Percentiles rank a stretch among this genome's conserved stretches.
phyloP scores from a whole-genome alignment of 2,329 filamentous ascomycete genomes.

The Aspergillus chevalieri region DNA sequence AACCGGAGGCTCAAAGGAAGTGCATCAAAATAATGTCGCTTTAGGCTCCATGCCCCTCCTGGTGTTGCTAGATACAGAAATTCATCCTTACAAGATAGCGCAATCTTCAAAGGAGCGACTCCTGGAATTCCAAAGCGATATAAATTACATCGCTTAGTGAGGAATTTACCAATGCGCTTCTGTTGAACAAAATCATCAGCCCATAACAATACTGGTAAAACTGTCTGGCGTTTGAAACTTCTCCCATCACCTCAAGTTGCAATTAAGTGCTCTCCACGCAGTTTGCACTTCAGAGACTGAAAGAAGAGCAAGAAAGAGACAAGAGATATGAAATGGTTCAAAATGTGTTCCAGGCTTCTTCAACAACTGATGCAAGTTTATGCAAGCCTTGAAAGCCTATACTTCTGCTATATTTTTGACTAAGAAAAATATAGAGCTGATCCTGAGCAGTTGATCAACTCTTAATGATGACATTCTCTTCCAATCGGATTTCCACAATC shows the following conservation, averaged over 20 bases:
- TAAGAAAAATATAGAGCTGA: no score
- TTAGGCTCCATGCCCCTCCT: constrained; percentile 6
- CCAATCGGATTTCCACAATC: no score
- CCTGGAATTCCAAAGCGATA: background rate
- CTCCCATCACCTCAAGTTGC: background rate
- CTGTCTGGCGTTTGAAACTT: background rate
- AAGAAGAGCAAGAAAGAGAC: background rate
- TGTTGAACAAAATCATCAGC: background rate
- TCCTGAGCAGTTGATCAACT: no score
- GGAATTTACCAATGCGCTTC: background rate
- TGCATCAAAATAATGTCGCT: constrained; percentile 7
- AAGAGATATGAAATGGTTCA: background rate
- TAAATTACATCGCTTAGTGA: background rate
- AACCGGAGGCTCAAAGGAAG: constrained; percentile 5
- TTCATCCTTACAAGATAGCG: constrained; percentile 4
- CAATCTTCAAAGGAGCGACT: background rate
- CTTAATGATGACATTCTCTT: no score
- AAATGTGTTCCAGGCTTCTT: background rate
- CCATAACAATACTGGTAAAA: background rate
- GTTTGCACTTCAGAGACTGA: background rate
- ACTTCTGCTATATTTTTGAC: no score
- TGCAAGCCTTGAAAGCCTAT: background rate
- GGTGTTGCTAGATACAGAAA: constrained; percentile 7
- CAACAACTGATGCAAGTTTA: background rate
- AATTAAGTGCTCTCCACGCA: background rate